Conservation (phyloP, 495 filamentous ascomycete species). For the Lasiosphaeria ovina region DNA sequence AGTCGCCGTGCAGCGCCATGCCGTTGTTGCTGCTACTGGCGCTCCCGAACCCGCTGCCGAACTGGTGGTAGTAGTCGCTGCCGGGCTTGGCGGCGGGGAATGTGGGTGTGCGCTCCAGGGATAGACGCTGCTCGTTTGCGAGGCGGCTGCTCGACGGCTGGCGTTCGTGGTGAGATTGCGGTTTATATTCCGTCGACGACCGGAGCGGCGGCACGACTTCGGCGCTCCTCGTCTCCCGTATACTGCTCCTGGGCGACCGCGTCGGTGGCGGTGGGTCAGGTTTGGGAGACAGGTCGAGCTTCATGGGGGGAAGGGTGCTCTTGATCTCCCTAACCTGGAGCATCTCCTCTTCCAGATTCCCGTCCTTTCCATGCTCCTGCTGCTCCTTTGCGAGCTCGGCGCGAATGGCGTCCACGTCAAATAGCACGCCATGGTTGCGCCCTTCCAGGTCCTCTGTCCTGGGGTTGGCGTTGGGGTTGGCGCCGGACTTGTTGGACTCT, state of each 20-base stretch:
- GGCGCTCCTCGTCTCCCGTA: constrained; percentile 53
- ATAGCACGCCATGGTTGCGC: constrained; percentile 65
- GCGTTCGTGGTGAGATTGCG: constrained; percentile 1
- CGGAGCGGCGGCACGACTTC: constrained; percentile 21
- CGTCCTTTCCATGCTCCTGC: constrained; percentile 12
- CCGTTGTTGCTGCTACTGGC: neutral
- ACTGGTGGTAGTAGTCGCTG: neutral
- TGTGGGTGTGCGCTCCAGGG: constrained; percentile 26
- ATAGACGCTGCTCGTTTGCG: neutral
- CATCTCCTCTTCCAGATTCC: constrained; percentile 35
- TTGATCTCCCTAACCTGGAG: constrained; percentile 78
- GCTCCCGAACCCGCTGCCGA: constrained; percentile 8
- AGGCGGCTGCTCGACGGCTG: constrained; percentile 20
- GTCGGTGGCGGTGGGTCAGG: constrained; percentile 27
- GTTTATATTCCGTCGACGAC: constrained; percentile 24
- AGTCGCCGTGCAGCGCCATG: neutral
- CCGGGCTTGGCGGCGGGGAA: constrained; percentile 15
- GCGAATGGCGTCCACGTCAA: constrained; percentile 93
- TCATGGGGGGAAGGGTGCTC: constrained; percentile 86
- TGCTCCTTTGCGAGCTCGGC: constrained; percentile 76
- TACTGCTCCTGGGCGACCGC: constrained; percentile 34
- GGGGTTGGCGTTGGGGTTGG: constrained; percentile 20
- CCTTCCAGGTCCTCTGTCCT: constrained; percentile 45
- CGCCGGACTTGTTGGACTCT: constrained; percentile 37
- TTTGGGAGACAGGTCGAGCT: constrained; percentile 57